These are phyloP conservation scores for Blastocystis sp. DNA, from an alignment of 352 stramenopile species.

Conservation along the genomic window DNA sequence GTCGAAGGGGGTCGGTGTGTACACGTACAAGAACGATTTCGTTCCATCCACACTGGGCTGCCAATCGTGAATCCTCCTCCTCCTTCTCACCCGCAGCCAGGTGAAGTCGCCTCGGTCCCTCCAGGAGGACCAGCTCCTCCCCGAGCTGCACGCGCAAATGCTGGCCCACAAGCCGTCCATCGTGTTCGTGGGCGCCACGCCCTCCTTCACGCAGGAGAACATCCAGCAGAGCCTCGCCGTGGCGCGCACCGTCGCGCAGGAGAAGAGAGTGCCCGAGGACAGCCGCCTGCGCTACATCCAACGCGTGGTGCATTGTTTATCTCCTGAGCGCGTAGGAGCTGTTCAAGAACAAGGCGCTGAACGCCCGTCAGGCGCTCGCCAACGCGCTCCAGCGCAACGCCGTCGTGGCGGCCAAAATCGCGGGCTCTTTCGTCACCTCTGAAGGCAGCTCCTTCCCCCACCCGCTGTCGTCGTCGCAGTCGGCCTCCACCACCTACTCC, in stretches of 20 bases:
- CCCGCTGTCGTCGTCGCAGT: neutral
- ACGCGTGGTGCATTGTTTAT: neutral
- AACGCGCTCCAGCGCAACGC: constrained; percentile 1
- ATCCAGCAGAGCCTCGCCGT: neutral
- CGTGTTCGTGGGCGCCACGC: constrained; percentile 24
- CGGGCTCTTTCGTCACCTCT: neutral
- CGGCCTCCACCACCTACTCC: constrained; percentile 28
- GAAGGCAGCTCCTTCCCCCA: neutral
- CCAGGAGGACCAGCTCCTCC: constrained; percentile 5
- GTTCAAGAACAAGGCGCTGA: neutral
- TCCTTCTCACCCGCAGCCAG: neutral
- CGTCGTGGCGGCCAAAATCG: neutral
- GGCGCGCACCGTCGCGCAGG: neutral
- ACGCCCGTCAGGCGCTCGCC: neutral
- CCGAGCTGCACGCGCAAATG: neutral
- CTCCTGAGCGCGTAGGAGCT: neutral
- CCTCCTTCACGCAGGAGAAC: constrained; percentile 6
- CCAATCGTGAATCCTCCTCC: neutral
- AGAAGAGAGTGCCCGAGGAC: constrained; percentile 15
- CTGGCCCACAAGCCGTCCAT: neutral
- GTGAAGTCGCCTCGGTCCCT: constrained; percentile 33
- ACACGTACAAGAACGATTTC: constrained; percentile 8
- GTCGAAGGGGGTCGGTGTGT: neutral
- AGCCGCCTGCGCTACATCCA: neutral
- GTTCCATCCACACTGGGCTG: constrained; percentile 40